phyloP scores from a whole-genome alignment of 2,329 filamentous ascomycete genomes.

The Colletotrichum sp. region DNA sequence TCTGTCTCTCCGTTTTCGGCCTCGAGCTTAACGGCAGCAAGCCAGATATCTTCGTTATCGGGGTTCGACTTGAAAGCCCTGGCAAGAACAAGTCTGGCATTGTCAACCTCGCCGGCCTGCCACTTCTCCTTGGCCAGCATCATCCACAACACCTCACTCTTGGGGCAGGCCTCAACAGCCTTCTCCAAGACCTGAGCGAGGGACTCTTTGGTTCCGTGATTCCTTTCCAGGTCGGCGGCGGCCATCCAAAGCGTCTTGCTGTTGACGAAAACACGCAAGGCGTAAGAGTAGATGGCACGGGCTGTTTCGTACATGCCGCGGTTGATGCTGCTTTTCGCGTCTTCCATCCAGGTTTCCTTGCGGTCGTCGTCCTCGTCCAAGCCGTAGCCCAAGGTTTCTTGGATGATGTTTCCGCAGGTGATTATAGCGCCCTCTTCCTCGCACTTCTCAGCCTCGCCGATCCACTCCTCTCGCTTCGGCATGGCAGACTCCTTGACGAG shows the following conservation, averaged over 20 bases:
- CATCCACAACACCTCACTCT: slow-evolving; percentile 92
- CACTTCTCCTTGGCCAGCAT: slow-evolving; percentile 95
- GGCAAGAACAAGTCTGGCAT: slow-evolving; percentile 83
- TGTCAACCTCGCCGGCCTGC: slow-evolving; percentile 86
- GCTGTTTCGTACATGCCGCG: slow-evolving; percentile 89
- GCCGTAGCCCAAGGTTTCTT: slow-evolving; percentile 90
- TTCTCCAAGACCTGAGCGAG: slow-evolving; percentile 89
- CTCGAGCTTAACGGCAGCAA: slow-evolving; percentile 94
- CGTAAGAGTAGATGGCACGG: slow-evolving; percentile 90
- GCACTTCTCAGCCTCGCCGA: slow-evolving; percentile 90
- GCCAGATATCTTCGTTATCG: slow-evolving; percentile 97
- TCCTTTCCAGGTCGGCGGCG: slow-evolving; percentile 88
- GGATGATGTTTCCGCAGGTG: slow-evolving; percentile 88
- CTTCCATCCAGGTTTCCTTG: slow-evolving; percentile 95
- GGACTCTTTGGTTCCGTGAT: slow-evolving; percentile 82
- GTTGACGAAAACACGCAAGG: slow-evolving; percentile 86
- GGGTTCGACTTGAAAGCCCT: slow-evolving; percentile 94
- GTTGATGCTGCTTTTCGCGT: slow-evolving; percentile 82
- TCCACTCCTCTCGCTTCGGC: slow-evolving; percentile 98
- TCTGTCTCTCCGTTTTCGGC: slow-evolving; percentile 85
- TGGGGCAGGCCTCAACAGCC: slow-evolving; percentile 90
- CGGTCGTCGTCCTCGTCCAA: slow-evolving; percentile 96
- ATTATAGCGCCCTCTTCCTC: slow-evolving; percentile 88
- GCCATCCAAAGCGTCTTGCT: slow-evolving; percentile 90
- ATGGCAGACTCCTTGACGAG: slow-evolving; percentile 92